Evolutionary conservation across 225 moss, liverwort and hornwort species (phyloP).

Genomic region (Sphagnum contortum): DNA sequence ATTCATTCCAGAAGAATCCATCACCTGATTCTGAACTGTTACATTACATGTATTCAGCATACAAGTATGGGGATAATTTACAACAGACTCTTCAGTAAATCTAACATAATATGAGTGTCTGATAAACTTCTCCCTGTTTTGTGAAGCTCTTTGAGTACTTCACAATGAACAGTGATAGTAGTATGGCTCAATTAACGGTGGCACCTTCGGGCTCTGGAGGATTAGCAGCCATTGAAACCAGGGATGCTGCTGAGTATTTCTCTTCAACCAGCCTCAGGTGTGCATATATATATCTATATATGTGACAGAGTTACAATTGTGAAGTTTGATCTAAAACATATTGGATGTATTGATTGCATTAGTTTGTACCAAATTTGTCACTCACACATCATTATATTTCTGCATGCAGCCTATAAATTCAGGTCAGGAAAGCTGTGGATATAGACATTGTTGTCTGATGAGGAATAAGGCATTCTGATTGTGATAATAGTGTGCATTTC

Average conservation of each 20-base stretch:
- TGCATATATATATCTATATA: slow-evolving; percentile 5
- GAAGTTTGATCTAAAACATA: not conserved
- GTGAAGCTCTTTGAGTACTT: slow-evolving; percentile 42
- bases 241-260: slow-evolving; percentile 16
- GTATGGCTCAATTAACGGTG: slow-evolving; percentile 10
- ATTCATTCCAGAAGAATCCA: not conserved
- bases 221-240: slow-evolving; percentile 16
- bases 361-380: not conserved
- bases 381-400: not conserved
- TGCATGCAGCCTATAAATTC: not conserved
- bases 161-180: slow-evolving; percentile 18
- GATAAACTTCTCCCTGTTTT: not conserved
- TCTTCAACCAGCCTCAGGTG: slow-evolving; percentile 28
- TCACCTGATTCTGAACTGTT: not conserved
- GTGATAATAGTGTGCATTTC: too few species aligned
- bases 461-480: too few species aligned
- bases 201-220: slow-evolving; percentile 31
- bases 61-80: not conserved
- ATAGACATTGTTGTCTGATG: too few species aligned
- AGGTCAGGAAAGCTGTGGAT: not conserved
- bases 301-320: not conserved
- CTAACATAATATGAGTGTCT: not conserved
- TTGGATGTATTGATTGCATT: not conserved
- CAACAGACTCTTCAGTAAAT: not conserved
- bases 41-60: not conserved